Base-by-base conservation (phyloP, 2,329 filamentous ascomycete species). In the Fusarium beomiforme region DNA sequence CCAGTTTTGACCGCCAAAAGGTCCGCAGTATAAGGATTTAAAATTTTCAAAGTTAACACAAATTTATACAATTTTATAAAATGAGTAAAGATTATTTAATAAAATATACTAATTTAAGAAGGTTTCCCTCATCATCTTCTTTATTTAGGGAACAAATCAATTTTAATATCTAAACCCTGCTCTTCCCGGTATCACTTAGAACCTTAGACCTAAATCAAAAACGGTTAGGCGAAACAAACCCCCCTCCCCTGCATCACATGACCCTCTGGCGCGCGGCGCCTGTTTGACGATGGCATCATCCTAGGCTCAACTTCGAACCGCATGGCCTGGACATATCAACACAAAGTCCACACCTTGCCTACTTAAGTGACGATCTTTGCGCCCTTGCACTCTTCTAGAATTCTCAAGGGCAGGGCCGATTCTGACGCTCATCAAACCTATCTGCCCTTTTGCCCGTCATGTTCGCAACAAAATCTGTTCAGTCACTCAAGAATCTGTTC, bases 401-500 rank as follows among this genome's bases (percentile, higher is more conserved):
- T 36, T 17, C 41, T 33, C 13, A 33, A 54, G 49, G 61, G 62
- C 47, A 58, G 55, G 64, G 67, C 56, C 29, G 53, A 70, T 62
- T 61, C 61, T n/a, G 53, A 49, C 58, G 42, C 37, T 44, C 39
- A 75, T 67, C 81, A 80, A n/a, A 37, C 73, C 83, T 70, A 84
- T 81, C 53, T 65, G 76, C 34, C 58, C 43, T 39, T 47, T 55
- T 51, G 43, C 39, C 63, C 67, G 64, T 55, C 62, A 83, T 83
- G 81, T 79, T 81, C 65, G 77, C 79, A 46, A 83, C 82, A 54
- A 82, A 80, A 64, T 79, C 79, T 7, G 75, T 72, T 61, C 77
- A 78, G 61, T 81, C 81, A 24, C 71, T 83, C 33, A 81, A 81
- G 65, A 80, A 80, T 60, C 79, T 83, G 47, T 83, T 83, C 71